Conservation (phyloP, 352 stramenopile genomes). For the Pythium apleroticum region DNA sequence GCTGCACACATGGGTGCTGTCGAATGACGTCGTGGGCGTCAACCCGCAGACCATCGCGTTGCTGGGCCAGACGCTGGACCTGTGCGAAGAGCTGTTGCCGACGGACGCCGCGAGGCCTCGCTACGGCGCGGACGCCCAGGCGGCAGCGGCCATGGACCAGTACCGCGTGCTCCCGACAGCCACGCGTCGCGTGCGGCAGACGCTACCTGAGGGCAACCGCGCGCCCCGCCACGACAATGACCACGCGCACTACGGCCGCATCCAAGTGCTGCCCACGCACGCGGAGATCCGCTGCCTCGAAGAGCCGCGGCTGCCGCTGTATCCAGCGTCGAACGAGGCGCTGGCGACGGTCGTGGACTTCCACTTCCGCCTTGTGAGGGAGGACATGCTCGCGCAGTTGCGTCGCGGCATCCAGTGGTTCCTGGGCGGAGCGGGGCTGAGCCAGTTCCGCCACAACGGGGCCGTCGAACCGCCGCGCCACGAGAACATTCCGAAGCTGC, state of each 20-base stretch:
- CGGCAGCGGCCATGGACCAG: neutral
- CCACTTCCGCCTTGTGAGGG: conserved; percentile 31
- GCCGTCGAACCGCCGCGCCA: conserved; percentile 20
- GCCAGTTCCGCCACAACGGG: neutral
- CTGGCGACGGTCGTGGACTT: conserved; percentile 19
- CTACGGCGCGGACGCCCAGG: neutral
- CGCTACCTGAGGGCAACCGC: neutral
- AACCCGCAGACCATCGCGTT: neutral
- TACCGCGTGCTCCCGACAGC: conserved; percentile 9
- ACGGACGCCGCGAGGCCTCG: neutral
- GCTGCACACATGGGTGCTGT: neutral
- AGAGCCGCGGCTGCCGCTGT: conserved; percentile 16
- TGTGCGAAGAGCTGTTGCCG: conserved; percentile 29
- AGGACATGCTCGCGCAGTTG: conserved; percentile 31
- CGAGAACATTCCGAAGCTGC: conserved; percentile 22
- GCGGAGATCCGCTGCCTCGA: conserved; percentile 31
- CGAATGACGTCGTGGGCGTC: neutral
- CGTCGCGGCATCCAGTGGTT: conserved; percentile 29
- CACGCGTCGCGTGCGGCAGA: neutral
- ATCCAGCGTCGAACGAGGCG: neutral
- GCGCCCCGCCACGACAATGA: conserved; percentile 33
- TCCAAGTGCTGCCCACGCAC: conserved; percentile 29
- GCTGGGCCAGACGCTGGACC: conserved; percentile 14
- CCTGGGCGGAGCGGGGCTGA: conserved; percentile 12
- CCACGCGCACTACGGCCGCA: conserved; percentile 9